Evolutionary conservation across 352 stramenopile species (phyloP), one percentile per base, ranked within the genome.

Genomic region (Pythium oligandrum): DNA sequence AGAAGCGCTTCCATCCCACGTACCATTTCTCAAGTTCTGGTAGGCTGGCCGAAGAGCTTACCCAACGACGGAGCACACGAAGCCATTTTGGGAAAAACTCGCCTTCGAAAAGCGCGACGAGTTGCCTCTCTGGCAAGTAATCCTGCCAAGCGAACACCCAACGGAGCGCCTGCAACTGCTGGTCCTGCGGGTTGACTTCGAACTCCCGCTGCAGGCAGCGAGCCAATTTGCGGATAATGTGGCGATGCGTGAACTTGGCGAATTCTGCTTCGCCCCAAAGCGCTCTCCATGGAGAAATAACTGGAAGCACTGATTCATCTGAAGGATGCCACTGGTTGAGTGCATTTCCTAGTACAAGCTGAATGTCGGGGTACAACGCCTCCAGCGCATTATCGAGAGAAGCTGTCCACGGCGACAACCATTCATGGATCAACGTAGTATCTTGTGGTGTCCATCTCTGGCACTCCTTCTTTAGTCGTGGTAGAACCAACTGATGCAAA

Each of bases 11-110:
- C 88, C 88, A 96, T 3, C 88, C 85, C 26, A 67, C 63, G 60
- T 95, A 95, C 88, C 88, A 96, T 47, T 64, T 80, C 34, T 84
- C 70, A 1, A 96, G 57, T 56, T 96, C 88, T 1, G 44, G 40
- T 38, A 95, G 51, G 47, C 74, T 66, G 3, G 75, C 68, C 3
- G 66, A 64, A 4, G 64, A 61, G 4, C 44, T 45, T 3, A 96
- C 66, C 90, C 90, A 97, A 45, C 70, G 71, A 10, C 76, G 83
- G 45, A 97, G 61, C 11, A 91, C 79, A 12, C 78, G 75, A 9
- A 96, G 76, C 90, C 90, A 97, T 55, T 93, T 88, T 0, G 86
- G 83, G 48, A 97, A 97, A 48, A 97, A 96, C 50, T 96, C 90
- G 6, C 85, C 88, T 64, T 97, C 88, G 30, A 97, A 71, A 2